Evolutionary conservation across 2,329 filamentous ascomycete genomes (phyloP).

Genomic region (Rutstroemia sydowiana): DNA sequence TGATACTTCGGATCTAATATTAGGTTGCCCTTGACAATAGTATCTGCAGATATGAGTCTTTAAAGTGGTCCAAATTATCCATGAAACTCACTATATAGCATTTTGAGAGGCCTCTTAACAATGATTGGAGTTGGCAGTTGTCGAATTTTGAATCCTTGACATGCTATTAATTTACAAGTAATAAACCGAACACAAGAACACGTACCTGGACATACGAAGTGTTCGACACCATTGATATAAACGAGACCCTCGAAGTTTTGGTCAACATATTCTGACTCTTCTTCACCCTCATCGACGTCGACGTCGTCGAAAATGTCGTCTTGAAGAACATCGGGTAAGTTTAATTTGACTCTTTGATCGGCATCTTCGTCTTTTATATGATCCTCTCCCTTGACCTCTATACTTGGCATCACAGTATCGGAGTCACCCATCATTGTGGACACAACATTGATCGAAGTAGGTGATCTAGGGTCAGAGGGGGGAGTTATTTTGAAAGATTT

Average conservation of each 20-base stretch:
- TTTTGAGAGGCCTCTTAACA: constrained; percentile 6
- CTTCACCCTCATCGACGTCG: constrained; percentile 16
- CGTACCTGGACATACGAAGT: constrained; percentile 12
- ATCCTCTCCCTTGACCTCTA: constrained; percentile 10
- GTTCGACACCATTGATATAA: constrained; percentile 5
- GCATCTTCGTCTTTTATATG: constrained; percentile 15
- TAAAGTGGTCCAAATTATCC: background rate
- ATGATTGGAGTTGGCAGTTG: constrained; percentile 8
- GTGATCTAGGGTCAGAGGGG: too few relatives aligned
- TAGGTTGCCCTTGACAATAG: constrained; percentile 29
- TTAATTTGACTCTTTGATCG: constrained; percentile 12
- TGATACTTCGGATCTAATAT: constrained; percentile 40
- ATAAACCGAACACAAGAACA: background rate
- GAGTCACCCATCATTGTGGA: background rate
- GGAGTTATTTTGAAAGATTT: too few relatives aligned
- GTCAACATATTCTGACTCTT: constrained; percentile 22
- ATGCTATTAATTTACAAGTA: background rate
- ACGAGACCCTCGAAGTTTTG: constrained; percentile 21
- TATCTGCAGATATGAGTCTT: constrained; percentile 22
- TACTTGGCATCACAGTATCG: constrained; percentile 5
- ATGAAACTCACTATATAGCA: constrained; percentile 7
- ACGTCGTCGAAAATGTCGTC: constrained; percentile 25
- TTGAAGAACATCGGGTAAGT: constrained; percentile 12
- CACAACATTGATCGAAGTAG: too few relatives aligned
- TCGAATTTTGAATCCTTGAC: constrained; percentile 10